Evolutionary conservation across 306 rosid species (phyloP), one percentile per base, ranked within the genome.

Genomic region (Cucumis cinereus): DNA sequence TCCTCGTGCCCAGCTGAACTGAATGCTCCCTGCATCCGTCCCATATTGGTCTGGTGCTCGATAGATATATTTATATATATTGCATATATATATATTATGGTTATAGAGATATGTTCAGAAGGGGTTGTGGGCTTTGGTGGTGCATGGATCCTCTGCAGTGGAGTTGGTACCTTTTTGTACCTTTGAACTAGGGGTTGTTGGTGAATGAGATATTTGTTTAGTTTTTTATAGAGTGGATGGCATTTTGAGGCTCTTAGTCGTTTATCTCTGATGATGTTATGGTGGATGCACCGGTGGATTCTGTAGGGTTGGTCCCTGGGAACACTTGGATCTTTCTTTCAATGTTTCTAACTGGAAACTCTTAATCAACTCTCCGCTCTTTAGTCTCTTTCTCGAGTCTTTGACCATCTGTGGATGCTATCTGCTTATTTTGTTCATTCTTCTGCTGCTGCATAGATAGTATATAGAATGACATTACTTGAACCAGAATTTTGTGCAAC

Each of bases 1-100:
- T 12, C 80, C 80, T n/a, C 80, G 80, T 30, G 74, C 80, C 13
- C 80, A 50, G 62, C 26, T 77, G 80, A 68, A 47, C 49, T 77
- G 52, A 77, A 47, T 49, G 40, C 38, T 45, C 15, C 40, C 75
- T 71, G 60, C 59, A 49, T 71, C 59, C 6, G 10, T 71, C 59
- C 43, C 45, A 50, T 71, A 12, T 47, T 41, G 22, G 76, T 17
- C 24, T 47, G 38, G 74, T 41, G 74, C 75, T 55, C 56, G 13
- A 50, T 71, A 49, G 59, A 71, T 47, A 71, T 47, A 71, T 72
- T 47, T 71, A 24, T 71, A 71, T 49, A 71, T 69, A 69, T 43
- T 69, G 55, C 59, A 71, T 71, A 74, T 74, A 70, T 49, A 50
- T 47, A 35, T 73, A 73, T 49, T 47, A 43, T 71, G 59, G 76